Conservation (phyloP, 768 basidiomycete species). For the Pleurotus tuber-regium region DNA sequence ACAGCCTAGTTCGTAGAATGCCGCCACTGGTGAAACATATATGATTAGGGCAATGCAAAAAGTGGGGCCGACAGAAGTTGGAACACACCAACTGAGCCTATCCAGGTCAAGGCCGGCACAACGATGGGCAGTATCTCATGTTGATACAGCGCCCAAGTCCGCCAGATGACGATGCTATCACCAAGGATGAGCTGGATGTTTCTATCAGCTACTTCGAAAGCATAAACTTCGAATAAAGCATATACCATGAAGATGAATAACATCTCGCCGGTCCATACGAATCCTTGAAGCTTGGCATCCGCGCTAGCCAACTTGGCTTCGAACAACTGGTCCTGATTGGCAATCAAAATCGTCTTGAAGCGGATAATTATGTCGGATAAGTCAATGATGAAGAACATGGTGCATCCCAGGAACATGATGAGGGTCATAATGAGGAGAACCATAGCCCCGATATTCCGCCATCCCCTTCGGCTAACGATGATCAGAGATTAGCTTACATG, state of each 20-base stretch:
- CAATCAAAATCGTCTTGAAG: slow-evolving; percentile 24
- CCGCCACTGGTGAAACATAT: slow-evolving; percentile 18
- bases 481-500: background rate
- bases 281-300: slow-evolving; percentile 19
- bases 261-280: slow-evolving; percentile 29
- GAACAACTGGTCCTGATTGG: slow-evolving; percentile 17
- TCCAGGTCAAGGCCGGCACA: slow-evolving; percentile 22
- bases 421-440: slow-evolving; percentile 22
- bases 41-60: background rate
- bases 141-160: slow-evolving; percentile 24
- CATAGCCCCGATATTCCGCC: slow-evolving; percentile 15
- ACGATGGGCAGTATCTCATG: slow-evolving; percentile 17
- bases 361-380: slow-evolving; percentile 25
- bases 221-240: background rate
- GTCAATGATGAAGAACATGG: slow-evolving; percentile 25
- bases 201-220: background rate
- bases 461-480: slow-evolving; percentile 16
- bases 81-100: slow-evolving; percentile 24
- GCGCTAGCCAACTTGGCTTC: slow-evolving; percentile 20
- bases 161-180: slow-evolving; percentile 30
- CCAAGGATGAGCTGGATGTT: slow-evolving; percentile 23
- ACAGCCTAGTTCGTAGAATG: slow-evolving; percentile 28
- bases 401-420: slow-evolving; percentile 26
- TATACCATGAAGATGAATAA: slow-evolving; percentile 28
- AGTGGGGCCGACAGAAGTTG: background rate